Evolutionary conservation across 2,329 filamentous ascomycete genomes (phyloP).

Genomic region (Ophiostoma angusticollis): DNA sequence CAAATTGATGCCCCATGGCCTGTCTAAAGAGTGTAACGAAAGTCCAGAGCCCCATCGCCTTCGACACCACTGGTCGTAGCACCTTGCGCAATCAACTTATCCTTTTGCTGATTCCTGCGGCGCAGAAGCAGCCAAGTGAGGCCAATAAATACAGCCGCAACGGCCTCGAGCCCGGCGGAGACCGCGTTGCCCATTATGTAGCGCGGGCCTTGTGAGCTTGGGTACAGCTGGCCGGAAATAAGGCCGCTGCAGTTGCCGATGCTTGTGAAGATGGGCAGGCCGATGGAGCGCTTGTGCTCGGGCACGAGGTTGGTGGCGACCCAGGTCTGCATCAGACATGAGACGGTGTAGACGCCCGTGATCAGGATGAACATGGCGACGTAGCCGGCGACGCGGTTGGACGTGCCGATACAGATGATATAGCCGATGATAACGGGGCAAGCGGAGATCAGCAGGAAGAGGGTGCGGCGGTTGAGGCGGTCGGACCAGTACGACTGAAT

Average conservation of each 20-base stretch:
- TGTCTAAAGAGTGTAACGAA: background rate
- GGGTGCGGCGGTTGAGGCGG: conserved; percentile 4
- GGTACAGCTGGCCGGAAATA: conserved; percentile 10
- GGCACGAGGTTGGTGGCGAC: conserved; percentile 7
- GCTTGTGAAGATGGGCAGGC: conserved; percentile 6
- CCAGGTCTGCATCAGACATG: conserved; percentile 6
- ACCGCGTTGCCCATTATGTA: conserved; percentile 8
- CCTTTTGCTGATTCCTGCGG: conserved; percentile 5
- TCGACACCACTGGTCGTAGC: conserved; percentile 6
- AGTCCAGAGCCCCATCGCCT: conserved; percentile 4
- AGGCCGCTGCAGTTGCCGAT: conserved; percentile 7
- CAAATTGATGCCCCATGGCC: too few relatives aligned
- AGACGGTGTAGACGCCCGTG: conserved; percentile 7
- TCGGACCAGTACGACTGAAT: conserved; percentile 7
- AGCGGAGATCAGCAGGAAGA: conserved; percentile 2
- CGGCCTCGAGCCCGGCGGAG: conserved; percentile 4
- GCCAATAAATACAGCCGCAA: conserved; percentile 1
- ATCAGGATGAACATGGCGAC: conserved; percentile 8
- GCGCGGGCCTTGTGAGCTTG: conserved; percentile 8
- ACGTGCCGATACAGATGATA: conserved; percentile 7
- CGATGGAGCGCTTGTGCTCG: conserved; percentile 8
- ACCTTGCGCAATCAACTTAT: conserved; percentile 6
- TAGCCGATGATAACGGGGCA: conserved; percentile 5
- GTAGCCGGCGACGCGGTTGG: conserved; percentile 7
- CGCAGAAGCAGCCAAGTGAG: conserved; percentile 4